Conservation (phyloP, 192 early-diverging fungal species). For the Chytriomyces confervae region DNA sequence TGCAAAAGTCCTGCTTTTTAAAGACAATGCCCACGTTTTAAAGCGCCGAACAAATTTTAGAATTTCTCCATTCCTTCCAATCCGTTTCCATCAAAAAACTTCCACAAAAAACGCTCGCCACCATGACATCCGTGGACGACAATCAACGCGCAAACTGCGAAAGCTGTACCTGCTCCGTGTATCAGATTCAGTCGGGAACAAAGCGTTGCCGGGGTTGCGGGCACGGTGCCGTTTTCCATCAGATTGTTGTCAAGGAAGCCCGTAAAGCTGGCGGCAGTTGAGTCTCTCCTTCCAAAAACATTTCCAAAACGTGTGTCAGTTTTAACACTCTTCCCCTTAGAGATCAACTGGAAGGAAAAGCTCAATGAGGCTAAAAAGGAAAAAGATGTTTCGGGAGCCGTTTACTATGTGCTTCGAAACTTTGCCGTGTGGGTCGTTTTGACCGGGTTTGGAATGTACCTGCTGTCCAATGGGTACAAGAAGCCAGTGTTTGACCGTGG, state of each 20-base stretch:
- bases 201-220: slow-evolving; percentile 29
- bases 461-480: slow-evolving; percentile 17
- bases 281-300: background rate
- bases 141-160: slow-evolving; percentile 34
- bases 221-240: slow-evolving; percentile 26
- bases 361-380: slow-evolving; percentile 19
- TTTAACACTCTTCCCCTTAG: background rate
- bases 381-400: slow-evolving; percentile 31
- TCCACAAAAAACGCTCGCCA: background rate
- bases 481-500: slow-evolving; percentile 32
- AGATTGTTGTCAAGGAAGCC: slow-evolving; percentile 1
- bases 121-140: background rate
- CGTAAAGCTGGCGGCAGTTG: background rate
- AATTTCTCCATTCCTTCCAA: background rate
- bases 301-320: too few relatives aligned
- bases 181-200: slow-evolving; percentile 18
- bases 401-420: slow-evolving; percentile 31
- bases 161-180: slow-evolving; percentile 17
- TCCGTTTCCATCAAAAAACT: background rate
- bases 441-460: background rate
- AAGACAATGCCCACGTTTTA: background rate
- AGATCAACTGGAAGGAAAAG: slow-evolving; percentile 33
- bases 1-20: background rate
- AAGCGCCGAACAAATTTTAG: background rate
- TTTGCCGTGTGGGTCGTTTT: slow-evolving; percentile 10